Evolutionary conservation across 2,329 filamentous ascomycete species (phyloP).

Genomic region (Triangularia setosa): DNA sequence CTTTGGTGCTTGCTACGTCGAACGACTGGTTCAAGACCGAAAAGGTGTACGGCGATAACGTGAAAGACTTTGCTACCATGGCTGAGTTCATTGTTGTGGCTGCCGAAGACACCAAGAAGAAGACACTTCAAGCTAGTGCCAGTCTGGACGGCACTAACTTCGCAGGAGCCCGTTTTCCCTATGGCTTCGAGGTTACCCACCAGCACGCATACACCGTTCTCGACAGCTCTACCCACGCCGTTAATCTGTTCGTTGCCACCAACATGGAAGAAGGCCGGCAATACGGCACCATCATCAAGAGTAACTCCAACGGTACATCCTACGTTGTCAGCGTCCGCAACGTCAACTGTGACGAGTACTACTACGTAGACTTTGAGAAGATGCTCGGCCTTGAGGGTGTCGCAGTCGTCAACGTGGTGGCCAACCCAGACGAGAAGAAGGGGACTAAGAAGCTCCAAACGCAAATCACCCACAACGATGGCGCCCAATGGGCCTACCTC

Average conservation of each 20-base stretch:
- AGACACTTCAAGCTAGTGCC: conserved; percentile 70
- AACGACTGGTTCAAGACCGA: conserved; percentile 71
- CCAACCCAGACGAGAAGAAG: conserved; percentile 61
- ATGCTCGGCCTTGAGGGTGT: conserved; percentile 90
- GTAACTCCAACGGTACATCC: conserved; percentile 95
- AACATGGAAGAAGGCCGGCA: conserved; percentile 60
- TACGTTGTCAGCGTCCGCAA: conserved; percentile 79
- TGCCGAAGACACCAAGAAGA: conserved; percentile 62
- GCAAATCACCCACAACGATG: conserved; percentile 95
- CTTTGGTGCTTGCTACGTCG: conserved; percentile 69
- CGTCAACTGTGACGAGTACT: conserved; percentile 74
- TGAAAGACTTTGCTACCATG: conserved; percentile 89
- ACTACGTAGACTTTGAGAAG: conserved; percentile 94
- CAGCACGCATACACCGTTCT: conserved; percentile 87
- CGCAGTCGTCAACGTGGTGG: conserved; percentile 78
- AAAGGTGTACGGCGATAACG: conserved; percentile 60
- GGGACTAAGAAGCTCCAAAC: conserved; percentile 78
- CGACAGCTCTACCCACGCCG: conserved; percentile 88
- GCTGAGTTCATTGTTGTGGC: conserved; percentile 93
- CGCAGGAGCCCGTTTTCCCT: conserved; percentile 79
- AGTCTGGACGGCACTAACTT: conserved; percentile 83
- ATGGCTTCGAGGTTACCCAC: conserved; percentile 74
- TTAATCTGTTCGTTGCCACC: conserved; percentile 90
- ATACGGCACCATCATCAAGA: conserved; percentile 90
- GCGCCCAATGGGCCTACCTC: conserved; percentile 77